Percentiles rank a stretch among this genome's conserved stretches.
Conservation (phyloP, 2,329 filamentous ascomycete genomes). For the Raffaelea albimanens region DNA sequence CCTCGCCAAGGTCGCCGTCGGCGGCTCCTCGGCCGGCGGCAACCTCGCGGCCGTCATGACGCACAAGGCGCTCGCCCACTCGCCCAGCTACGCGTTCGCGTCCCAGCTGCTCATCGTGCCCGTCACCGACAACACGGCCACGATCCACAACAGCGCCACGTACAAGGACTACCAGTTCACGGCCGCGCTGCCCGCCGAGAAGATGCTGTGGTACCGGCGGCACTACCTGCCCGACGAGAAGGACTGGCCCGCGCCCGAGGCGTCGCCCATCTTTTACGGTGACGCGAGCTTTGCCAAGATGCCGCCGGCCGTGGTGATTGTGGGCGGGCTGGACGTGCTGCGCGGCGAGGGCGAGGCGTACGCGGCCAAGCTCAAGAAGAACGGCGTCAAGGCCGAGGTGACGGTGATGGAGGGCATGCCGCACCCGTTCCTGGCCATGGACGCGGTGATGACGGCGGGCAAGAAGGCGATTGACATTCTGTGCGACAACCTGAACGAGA, state of each 20-base stretch:
- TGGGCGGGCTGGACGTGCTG: constrained; percentile 46
- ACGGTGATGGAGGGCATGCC: constrained; percentile 45
- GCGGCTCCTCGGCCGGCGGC: constrained; percentile 19
- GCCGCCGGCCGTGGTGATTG: constrained; percentile 40
- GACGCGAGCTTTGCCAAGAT: constrained; percentile 36
- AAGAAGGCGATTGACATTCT: constrained; percentile 37
- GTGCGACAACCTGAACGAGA: constrained; percentile 18
- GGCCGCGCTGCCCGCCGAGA: constrained; percentile 40
- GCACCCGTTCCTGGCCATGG: constrained; percentile 51
- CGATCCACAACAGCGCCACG: constrained; percentile 30
- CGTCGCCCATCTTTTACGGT: constrained; percentile 42
- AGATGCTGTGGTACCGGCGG: constrained; percentile 50
- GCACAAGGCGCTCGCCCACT: constrained; percentile 9
- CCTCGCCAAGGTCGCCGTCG: constrained; percentile 15
- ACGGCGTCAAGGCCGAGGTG: constrained; percentile 36
- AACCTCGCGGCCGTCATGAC: constrained; percentile 18
- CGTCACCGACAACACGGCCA: constrained; percentile 47
- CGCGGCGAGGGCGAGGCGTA: constrained; percentile 43
- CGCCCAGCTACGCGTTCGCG: constrained; percentile 21
- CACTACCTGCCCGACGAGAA: constrained; percentile 42
- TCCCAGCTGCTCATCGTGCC: constrained; percentile 46
- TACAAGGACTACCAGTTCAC: constrained; percentile 41
- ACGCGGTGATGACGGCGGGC: constrained; percentile 41
- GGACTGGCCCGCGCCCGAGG: constrained; percentile 40
- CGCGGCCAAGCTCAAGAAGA: constrained; percentile 33